Evolutionary conservation across 306 rosid species (phyloP).

Genomic region (Boehmeria nivea): DNA sequence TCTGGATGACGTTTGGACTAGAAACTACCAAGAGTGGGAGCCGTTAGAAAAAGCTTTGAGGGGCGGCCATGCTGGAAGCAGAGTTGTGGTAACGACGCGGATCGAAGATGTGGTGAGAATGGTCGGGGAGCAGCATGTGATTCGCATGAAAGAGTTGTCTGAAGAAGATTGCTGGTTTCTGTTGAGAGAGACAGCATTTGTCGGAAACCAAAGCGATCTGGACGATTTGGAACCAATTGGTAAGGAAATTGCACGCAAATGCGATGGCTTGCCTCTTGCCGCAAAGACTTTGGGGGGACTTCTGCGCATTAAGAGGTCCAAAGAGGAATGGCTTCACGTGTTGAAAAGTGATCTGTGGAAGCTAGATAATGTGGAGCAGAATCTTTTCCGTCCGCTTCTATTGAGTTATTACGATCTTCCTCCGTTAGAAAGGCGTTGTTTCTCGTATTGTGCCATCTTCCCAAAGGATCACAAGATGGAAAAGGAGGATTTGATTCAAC

Average conservation of each 20-base stretch:
- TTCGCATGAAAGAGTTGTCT: not conserved
- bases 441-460: constrained; percentile 12
- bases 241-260: not conserved
- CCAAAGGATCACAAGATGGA: constrained; percentile 4
- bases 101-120: constrained; percentile 6
- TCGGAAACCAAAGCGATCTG: not conserved
- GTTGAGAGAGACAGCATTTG: constrained; percentile 2
- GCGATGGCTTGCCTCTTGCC: constrained; percentile 15
- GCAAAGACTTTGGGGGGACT: constrained; percentile 14
- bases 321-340: constrained; percentile 5
- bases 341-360: constrained; percentile 10
- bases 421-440: constrained; percentile 6
- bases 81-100: constrained; percentile 8
- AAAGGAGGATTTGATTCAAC: not conserved
- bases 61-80: not conserved
- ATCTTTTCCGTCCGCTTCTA: not conserved
- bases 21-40: not conserved
- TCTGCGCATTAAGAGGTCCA: constrained; percentile 4
- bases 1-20: constrained; percentile 2
- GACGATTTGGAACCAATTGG: constrained; percentile 3
- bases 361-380: not conserved
- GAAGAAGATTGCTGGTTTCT: constrained; percentile 8
- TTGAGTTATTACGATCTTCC: constrained; percentile 2
- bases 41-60: not conserved
- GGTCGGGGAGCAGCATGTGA: constrained; percentile 2